Percentiles rank a stretch among this genome's conserved stretches.
These are phyloP conservation scores for Aulographum hederae DNA, from an alignment of 2,329 filamentous ascomycete species.

Conservation along the genomic window DNA sequence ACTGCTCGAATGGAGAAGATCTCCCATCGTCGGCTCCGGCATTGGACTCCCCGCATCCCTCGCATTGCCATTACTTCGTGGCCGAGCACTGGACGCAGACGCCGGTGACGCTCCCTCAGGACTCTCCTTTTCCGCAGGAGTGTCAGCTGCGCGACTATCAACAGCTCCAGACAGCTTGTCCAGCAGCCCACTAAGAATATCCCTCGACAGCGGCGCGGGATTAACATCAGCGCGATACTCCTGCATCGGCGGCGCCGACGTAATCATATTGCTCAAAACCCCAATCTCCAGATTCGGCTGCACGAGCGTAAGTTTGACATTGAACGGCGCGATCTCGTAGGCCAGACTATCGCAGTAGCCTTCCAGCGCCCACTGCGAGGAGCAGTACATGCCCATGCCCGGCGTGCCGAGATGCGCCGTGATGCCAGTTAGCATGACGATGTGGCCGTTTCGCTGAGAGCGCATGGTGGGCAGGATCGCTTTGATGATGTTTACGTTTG, in stretches of 20 bases:
- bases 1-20: conserved; percentile 26
- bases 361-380: conserved; percentile 85
- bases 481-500: conserved; percentile 90
- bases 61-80: neutral
- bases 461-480: conserved; percentile 66
- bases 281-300: conserved; percentile 90
- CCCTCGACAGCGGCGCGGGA: conserved; percentile 62
- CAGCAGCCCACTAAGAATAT: conserved; percentile 64
- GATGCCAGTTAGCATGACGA: conserved; percentile 77
- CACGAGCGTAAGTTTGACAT: conserved; percentile 87
- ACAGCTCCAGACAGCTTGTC: conserved; percentile 50
- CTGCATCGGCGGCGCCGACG: conserved; percentile 60
- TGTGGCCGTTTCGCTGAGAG: conserved; percentile 66
- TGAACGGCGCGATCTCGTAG: conserved; percentile 90
- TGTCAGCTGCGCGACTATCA: neutral
- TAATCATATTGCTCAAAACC: conserved; percentile 71
- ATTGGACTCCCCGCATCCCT: conserved; percentile 3
- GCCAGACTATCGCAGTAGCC: conserved; percentile 88
- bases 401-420: conserved; percentile 88
- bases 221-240: conserved; percentile 52
- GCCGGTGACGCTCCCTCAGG: neutral
- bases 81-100: neutral
- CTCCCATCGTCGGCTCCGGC: conserved; percentile 20
- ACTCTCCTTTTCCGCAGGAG: neutral
- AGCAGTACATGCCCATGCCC: conserved; percentile 77